phyloP scores from a whole-genome alignment of 1,139 yeast genomes.

The Sugiyamaella xylanicola region DNA sequence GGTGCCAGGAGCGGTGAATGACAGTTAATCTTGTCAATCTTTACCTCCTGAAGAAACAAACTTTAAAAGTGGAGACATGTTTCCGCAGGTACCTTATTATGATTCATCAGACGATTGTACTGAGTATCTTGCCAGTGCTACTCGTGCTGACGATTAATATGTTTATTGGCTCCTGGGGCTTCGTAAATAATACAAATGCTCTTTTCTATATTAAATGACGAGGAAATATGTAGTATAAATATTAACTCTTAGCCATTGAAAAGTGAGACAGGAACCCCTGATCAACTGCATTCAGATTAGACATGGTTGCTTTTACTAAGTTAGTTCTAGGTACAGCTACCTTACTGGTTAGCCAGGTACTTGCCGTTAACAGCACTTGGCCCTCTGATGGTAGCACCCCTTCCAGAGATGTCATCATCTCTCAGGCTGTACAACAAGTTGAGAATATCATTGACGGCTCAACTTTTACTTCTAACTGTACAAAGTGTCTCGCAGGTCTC shows the following conservation, averaged over 20 bases:
- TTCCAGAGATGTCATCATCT: conserved; percentile 11
- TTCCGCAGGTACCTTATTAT: too few relatives aligned
- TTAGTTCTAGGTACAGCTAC: conserved; percentile 1
- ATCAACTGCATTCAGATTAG: not conserved
- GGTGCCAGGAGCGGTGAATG: not conserved
- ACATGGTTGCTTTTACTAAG: conserved; percentile 6
- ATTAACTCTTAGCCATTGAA: not conserved
- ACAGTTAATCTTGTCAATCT: not conserved
- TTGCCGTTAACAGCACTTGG: conserved; percentile 7
- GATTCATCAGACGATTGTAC: not conserved
- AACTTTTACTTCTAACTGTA: conserved; percentile 37
- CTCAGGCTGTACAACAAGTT: conserved; percentile 23
- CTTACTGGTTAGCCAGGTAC: not conserved
- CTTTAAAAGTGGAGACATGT: not conserved
- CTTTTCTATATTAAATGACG: not conserved
- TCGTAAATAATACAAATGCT: not conserved
- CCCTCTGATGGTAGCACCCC: conserved; percentile 14
- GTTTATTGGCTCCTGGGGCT: not conserved
- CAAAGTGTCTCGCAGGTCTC: conserved; percentile 48
- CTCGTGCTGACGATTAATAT: not conserved
- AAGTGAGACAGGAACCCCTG: not conserved
- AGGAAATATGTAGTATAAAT: not conserved
- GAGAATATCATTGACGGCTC: conserved; percentile 22
- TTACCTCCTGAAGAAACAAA: not conserved
- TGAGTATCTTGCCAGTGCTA: not conserved